phyloP scores from a whole-genome alignment of 805 yeast genomes.

The Kodamaea leandrae region DNA sequence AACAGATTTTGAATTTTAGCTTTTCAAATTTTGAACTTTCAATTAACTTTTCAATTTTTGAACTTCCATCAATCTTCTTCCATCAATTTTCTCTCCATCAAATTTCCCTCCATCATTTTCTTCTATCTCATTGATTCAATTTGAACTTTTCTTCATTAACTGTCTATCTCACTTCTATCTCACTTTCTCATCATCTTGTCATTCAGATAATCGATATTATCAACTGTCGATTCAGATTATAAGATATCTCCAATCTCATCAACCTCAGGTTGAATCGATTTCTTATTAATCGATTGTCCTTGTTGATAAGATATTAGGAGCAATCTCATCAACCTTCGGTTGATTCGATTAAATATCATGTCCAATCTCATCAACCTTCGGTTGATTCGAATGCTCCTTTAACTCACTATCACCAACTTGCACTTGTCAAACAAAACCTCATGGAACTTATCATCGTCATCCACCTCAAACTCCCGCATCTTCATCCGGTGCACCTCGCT shows the following conservation, averaged over 20 bases:
- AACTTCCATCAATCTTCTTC: too few species aligned
- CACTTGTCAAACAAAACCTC: slow-evolving; percentile 41
- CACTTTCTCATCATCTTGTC: too few species aligned
- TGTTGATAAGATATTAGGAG: background rate
- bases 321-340: background rate
- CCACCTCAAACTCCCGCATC: slow-evolving; percentile 36
- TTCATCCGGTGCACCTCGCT: slow-evolving; percentile 23
- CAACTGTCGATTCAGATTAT: background rate
- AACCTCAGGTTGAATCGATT: background rate
- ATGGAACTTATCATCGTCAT: slow-evolving; percentile 40
- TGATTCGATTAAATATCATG: background rate
- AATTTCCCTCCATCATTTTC: too few species aligned
- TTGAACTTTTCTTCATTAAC: too few species aligned
- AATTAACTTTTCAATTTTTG: too few species aligned
- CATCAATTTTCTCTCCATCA: too few species aligned
- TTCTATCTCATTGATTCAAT: too few species aligned
- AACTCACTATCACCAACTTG: slow-evolving; percentile 34
- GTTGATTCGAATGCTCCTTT: too few species aligned
- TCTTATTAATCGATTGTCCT: background rate
- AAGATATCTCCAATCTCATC: background rate
- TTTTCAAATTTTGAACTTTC: too few species aligned
- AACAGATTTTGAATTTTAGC: too few species aligned
- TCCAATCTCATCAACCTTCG: background rate
- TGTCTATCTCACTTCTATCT: too few species aligned
- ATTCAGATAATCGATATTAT: too few species aligned